Evolutionary conservation across 768 basidiomycete species (phyloP).

Genomic region (Arthromyces matolae): DNA sequence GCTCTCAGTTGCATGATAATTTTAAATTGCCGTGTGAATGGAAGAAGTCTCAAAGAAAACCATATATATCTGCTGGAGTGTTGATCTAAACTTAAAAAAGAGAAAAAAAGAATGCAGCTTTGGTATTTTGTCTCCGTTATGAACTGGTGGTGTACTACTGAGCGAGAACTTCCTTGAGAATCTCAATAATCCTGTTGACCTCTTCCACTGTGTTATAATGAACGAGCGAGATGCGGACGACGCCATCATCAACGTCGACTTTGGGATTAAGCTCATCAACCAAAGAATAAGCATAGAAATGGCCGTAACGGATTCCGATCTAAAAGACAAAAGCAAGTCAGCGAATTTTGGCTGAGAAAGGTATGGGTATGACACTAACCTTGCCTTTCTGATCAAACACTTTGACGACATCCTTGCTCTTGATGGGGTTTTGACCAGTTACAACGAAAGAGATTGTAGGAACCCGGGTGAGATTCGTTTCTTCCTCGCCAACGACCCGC

Average conservation of each 20-base stretch:
- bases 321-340: neutral
- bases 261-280: conserved; percentile 51
- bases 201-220: conserved; percentile 79
- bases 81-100: too few species aligned
- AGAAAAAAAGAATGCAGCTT: too few species aligned
- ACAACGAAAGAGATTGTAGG: conserved; percentile 76
- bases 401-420: conserved; percentile 61
- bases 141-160: neutral
- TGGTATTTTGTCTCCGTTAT: too few species aligned
- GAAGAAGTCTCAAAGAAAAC: too few species aligned
- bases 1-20: too few species aligned
- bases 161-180: conserved; percentile 50
- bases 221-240: conserved; percentile 72
- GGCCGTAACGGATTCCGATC: conserved; percentile 77
- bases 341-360: neutral
- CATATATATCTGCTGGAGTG: too few species aligned
- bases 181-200: conserved; percentile 53
- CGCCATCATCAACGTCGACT: conserved; percentile 58
- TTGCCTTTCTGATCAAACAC: conserved; percentile 60
- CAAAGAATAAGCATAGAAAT: conserved; percentile 74
- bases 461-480: conserved; percentile 39
- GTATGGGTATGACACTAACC: conserved; percentile 37
- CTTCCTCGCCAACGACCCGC: conserved; percentile 61
- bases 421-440: conserved; percentile 48
- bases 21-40: too few species aligned